Evolutionary conservation across 768 basidiomycete genomes (phyloP), one percentile per base, ranked within the genome.

Genomic region (Auriscalpium orientale): DNA sequence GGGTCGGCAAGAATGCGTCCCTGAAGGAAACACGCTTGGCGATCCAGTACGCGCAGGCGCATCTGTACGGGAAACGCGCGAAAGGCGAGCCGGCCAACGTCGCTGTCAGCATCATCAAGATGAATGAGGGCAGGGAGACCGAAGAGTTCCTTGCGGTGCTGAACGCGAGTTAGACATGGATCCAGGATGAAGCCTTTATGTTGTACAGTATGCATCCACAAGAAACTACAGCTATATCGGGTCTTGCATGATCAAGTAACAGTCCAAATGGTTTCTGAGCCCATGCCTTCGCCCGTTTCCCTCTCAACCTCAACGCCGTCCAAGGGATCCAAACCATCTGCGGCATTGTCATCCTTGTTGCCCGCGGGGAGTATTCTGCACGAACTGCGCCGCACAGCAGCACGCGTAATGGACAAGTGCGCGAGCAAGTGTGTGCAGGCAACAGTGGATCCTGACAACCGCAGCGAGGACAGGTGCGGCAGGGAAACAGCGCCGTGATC

Each of bases 51-150:
- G 82, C 82, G 8, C 82, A 81, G 63, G 66, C 58, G 35, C 83
- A 81, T 65, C 65, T 85, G 54, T 68, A 81, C 56, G 61, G 75
- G 34, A 72, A 70, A 60, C 62, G 67, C 47, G 58, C 51, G 22
- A 59, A 58, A 15, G 67, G 60, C 15, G 61, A 57, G 11, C 53
- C 58, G 0, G 46, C 58, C 7, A 60, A 62, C 9, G 54, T 66
- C 48, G 68, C 67, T 34, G 59, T 74, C 15, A 74, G 74, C 2
- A 71, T 83, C 40, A 71, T 83, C 49, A 81, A 76, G 67, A 76
- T 82, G 72, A 71, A 70, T 48, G 77, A 84, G 64, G 82, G 81
- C 4, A 66, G 67, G 38, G 82, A 84, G 66, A 75, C 71, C n/a
- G 65, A 72, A 4, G 73, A 70, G 16, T 84, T 83, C 65, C 64